Percentiles rank a stretch among this genome's conserved stretches.
phyloP scores from a whole-genome alignment of 305 asterid genomes.

The Fraxinus greggii region DNA sequence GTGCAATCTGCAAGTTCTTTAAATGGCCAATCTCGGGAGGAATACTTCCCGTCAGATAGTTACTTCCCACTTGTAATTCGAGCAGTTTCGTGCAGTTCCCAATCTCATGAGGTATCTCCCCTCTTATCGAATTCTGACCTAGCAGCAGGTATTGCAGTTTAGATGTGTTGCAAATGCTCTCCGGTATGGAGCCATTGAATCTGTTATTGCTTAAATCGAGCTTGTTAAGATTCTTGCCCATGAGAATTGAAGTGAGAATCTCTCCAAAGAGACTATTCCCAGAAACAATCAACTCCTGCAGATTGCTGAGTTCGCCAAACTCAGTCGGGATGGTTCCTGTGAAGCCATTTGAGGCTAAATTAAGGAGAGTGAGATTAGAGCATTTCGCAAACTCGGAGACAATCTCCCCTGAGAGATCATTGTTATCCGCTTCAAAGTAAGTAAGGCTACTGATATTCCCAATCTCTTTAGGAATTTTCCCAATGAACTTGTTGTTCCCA shows the following conservation, averaged over 20 bases:
- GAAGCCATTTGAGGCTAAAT: conserved; percentile 80
- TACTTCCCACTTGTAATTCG: conserved; percentile 73
- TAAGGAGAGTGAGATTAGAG: conserved; percentile 74
- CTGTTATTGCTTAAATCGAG: conserved; percentile 75
- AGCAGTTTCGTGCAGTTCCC: conserved; percentile 83
- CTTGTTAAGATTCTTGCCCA: conserved; percentile 70
- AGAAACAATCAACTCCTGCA: conserved; percentile 85
- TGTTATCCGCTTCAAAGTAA: conserved; percentile 84
- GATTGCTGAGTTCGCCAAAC: conserved; percentile 63
- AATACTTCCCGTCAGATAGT: conserved; percentile 64
- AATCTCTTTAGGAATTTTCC: conserved; percentile 64
- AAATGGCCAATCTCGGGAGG: conserved; percentile 83
- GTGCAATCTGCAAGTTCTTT: conserved; percentile 80
- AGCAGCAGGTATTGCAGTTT: conserved; percentile 71
- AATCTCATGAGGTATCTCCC: conserved; percentile 74
- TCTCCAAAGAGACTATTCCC: conserved; percentile 69
- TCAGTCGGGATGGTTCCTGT: conserved; percentile 70
- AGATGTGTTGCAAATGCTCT: conserved; percentile 66
- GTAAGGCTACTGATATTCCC: conserved; percentile 85
- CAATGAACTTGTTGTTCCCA: conserved; percentile 70
- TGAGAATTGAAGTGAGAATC: conserved; percentile 59
- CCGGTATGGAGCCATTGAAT: conserved; percentile 68
- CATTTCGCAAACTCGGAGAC: conserved; percentile 70
- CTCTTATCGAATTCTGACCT: conserved; percentile 60
- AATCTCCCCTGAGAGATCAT: conserved; percentile 79